A percentile compares a stretch with the other conserved stretches of the same genome.
phyloP scores from a whole-genome alignment of 176 grass and related monocot species.

The Oryza brachyantha region DNA sequence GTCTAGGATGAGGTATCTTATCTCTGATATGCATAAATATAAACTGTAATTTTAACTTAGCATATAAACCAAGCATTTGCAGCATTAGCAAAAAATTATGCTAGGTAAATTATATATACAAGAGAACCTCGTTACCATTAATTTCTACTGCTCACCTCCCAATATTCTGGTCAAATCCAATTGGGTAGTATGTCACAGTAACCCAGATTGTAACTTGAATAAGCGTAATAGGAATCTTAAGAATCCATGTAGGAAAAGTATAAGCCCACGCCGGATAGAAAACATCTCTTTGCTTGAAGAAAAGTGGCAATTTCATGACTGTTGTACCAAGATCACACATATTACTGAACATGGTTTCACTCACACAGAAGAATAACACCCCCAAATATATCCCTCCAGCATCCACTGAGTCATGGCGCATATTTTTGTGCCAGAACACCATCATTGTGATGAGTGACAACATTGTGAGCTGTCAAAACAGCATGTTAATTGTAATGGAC shows the following conservation, averaged over 20 bases:
- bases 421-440: constrained; percentile 46
- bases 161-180: constrained; percentile 56
- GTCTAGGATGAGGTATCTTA: background rate
- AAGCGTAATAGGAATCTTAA: constrained; percentile 58
- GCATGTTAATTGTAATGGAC: background rate
- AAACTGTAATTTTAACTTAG: background rate
- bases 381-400: constrained; percentile 53
- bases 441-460: constrained; percentile 34
- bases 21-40: background rate
- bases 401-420: constrained; percentile 35
- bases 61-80: background rate
- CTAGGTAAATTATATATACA: background rate
- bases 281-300: constrained; percentile 63
- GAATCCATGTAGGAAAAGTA: constrained; percentile 48
- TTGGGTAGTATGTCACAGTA: constrained; percentile 48
- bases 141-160: constrained; percentile 40
- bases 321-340: constrained; percentile 42
- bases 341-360: constrained; percentile 49
- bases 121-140: background rate
- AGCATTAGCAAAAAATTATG: background rate
- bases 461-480: constrained; percentile 39
- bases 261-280: constrained; percentile 68
- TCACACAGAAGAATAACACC: constrained; percentile 39
- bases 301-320: constrained; percentile 52
- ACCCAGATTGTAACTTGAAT: constrained; percentile 51